Conservation (phyloP, 306 rosid species). For the Neltuma alba region DNA sequence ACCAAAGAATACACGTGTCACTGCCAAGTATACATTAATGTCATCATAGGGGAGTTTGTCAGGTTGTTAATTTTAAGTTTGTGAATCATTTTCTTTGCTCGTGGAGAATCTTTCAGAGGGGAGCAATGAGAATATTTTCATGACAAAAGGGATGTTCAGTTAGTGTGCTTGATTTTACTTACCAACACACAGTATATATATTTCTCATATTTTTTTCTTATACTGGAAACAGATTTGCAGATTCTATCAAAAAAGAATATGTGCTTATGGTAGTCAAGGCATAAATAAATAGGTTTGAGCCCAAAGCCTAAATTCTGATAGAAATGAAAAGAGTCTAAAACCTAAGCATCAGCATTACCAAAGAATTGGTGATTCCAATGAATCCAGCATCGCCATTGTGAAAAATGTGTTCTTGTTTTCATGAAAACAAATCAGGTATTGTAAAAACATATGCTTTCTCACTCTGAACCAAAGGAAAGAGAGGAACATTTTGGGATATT, state of each 20-base stretch:
- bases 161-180: conserved; percentile 46
- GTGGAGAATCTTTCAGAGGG: neutral
- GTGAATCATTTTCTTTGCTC: conserved; percentile 11
- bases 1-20: neutral
- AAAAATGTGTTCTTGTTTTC: conserved; percentile 51
- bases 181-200: neutral
- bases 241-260: conserved; percentile 65
- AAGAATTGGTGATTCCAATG: conserved; percentile 46
- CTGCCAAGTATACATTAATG: neutral
- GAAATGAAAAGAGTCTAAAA: conserved; percentile 46
- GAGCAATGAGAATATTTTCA: conserved; percentile 8
- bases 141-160: conserved; percentile 22
- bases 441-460: conserved; percentile 82
- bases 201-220: conserved; percentile 21
- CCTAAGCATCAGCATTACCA: conserved; percentile 26
- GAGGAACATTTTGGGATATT: conserved; percentile 48
- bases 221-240: conserved; percentile 60
- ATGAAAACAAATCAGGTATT: conserved; percentile 19
- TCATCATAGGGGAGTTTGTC: neutral
- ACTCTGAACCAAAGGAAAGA: conserved; percentile 59
- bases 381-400: conserved; percentile 46
- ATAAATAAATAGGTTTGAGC: conserved; percentile 72
- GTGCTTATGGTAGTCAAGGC: conserved; percentile 90
- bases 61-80: neutral
- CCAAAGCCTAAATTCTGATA: conserved; percentile 35